Evolutionary conservation across 2,329 filamentous ascomycete species (phyloP).

Genomic region (Fusarium duplospermum): DNA sequence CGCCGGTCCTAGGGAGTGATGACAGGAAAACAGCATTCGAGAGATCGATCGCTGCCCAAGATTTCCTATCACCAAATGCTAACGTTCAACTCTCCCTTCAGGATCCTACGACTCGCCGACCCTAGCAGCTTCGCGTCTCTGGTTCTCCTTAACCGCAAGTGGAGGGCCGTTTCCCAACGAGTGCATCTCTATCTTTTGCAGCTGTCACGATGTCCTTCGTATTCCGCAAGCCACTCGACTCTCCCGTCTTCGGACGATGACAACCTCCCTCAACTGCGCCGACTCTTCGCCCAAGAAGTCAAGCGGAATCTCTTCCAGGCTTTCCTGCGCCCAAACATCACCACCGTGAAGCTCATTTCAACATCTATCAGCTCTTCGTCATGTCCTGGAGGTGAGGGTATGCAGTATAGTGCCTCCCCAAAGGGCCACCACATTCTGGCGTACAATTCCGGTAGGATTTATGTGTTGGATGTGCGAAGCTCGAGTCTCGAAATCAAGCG

Average conservation of each 20-base stretch:
- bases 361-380: conserved; percentile 87
- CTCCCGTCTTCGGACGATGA: conserved; percentile 55
- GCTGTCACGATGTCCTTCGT: conserved; percentile 70
- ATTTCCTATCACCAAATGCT: conserved; percentile 17
- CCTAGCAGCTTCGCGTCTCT: conserved; percentile 75
- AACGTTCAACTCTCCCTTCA: conserved; percentile 48
- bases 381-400: conserved; percentile 84
- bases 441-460: conserved; percentile 87
- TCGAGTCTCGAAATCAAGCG: conserved; percentile 73
- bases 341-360: conserved; percentile 82
- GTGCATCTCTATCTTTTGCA: conserved; percentile 72
- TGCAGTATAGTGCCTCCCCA: conserved; percentile 85
- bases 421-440: conserved; percentile 80
- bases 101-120: conserved; percentile 70
- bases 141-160: conserved; percentile 72
- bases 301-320: conserved; percentile 83
- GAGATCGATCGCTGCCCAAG: not conserved
- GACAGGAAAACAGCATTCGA: not conserved
- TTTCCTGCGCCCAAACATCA: conserved; percentile 76
- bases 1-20: not conserved
- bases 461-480: conserved; percentile 76
- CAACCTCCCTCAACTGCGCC: conserved; percentile 70
- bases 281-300: conserved; percentile 75
- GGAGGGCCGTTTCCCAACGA: conserved; percentile 72
- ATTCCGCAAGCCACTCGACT: conserved; percentile 61